These are phyloP conservation scores for Euphorbia corollata DNA, from an alignment of 441 rosid genomes.

Conservation along the genomic window DNA sequence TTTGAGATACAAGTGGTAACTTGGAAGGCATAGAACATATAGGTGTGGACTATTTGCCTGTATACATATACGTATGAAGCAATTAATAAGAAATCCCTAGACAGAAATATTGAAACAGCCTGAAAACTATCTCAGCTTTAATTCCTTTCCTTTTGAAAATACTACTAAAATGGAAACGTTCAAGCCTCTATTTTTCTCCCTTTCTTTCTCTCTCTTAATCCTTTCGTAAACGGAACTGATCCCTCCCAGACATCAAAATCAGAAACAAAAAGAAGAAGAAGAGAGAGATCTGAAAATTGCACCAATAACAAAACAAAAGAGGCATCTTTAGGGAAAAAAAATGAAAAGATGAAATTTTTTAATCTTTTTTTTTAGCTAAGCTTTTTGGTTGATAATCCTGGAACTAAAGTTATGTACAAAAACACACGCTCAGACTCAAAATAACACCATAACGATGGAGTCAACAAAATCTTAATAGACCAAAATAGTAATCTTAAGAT, in stretches of 20 bases:
- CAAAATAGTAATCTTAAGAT: neutral
- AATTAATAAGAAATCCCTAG: slow-evolving; percentile 36
- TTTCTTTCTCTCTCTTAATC: slow-evolving; percentile 14
- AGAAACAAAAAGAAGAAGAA: slow-evolving; percentile 19
- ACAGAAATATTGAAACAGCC: slow-evolving; percentile 22
- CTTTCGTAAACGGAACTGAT: slow-evolving; percentile 37
- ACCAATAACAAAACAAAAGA: slow-evolving; percentile 27
- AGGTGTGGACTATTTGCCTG: too few species aligned
- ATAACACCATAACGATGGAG: slow-evolving; percentile 18
- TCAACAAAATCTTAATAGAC: slow-evolving; percentile 9
- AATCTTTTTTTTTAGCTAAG: slow-evolving; percentile 2
- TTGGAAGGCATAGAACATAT: too few species aligned
- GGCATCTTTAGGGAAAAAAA: neutral
- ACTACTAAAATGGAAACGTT: slow-evolving; percentile 22
- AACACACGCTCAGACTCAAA: slow-evolving; percentile 22
- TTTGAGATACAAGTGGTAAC: too few species aligned
- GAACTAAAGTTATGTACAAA: slow-evolving; percentile 32
- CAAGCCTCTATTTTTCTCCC: neutral
- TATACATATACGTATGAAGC: slow-evolving; percentile 24
- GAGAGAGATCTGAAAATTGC: slow-evolving; percentile 25
- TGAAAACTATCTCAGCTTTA: slow-evolving; percentile 26
- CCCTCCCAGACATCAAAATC: slow-evolving; percentile 30
- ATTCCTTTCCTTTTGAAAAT: slow-evolving; percentile 12
- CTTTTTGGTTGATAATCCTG: slow-evolving; percentile 16
- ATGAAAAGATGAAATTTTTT: slow-evolving; percentile 9